phyloP scores from a whole-genome alignment of 352 stramenopile species.

The Discostella stelligera region DNA sequence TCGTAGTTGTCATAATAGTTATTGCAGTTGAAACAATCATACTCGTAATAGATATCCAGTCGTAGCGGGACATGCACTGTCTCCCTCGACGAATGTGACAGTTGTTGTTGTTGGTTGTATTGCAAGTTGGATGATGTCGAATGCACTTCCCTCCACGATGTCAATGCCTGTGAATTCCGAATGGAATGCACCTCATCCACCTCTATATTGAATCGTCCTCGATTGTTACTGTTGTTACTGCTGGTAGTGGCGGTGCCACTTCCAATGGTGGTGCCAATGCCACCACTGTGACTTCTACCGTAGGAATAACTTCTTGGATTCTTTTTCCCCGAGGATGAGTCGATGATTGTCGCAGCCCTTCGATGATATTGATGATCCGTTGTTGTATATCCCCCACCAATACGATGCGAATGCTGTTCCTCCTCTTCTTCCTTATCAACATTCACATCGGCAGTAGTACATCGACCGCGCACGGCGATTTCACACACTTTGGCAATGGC shows the following conservation, averaged over 20 bases:
- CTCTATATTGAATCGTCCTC: constrained; percentile 73
- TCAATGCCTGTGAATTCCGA: constrained; percentile 5
- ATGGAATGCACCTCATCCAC: constrained; percentile 64
- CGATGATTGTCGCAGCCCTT: too few relatives aligned
- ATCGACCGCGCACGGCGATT: constrained; percentile 74
- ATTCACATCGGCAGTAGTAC: constrained; percentile 9
- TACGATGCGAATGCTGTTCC: not conserved
- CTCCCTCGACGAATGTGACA: not conserved
- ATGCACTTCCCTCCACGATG: constrained; percentile 2
- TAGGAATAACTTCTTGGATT: not conserved
- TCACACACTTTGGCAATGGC: constrained; percentile 80
- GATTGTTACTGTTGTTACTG: constrained; percentile 21
- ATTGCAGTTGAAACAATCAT: constrained; percentile 7
- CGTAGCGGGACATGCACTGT: constrained; percentile 69
- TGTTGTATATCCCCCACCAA: not conserved
- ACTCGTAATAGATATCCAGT: constrained; percentile 80
- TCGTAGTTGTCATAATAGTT: constrained; percentile 6
- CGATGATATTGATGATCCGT: too few relatives aligned
- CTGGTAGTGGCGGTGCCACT: not conserved
- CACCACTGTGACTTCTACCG: constrained; percentile 15
- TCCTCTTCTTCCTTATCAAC: not conserved
- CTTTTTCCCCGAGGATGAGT: not conserved
- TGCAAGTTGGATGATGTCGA: not conserved
- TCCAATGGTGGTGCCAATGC: not conserved
- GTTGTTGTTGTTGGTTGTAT: not conserved